Base-by-base conservation (phyloP, 139 green algal genomes). In the Tetradesmus lagerheimii region DNA sequence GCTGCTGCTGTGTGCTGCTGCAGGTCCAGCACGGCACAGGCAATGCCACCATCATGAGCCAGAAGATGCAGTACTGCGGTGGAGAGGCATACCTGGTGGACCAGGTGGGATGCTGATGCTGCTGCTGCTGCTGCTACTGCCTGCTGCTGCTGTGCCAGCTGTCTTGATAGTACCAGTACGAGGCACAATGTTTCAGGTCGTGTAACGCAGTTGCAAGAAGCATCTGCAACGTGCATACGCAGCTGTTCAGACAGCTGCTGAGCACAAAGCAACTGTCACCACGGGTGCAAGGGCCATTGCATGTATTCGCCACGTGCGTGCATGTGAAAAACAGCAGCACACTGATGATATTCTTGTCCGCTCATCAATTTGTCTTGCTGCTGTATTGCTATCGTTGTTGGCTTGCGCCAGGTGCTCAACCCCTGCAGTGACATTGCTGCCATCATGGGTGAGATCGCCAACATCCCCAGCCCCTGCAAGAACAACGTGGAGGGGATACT, bases 21-120 rank as follows among this genome's bases (percentile, higher is more conserved):
- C 83, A 89, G 77, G 53, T 91, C n/a, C 39, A 91, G 67, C 88
- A 91, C 64, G 88, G 88, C 47, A 88, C 88, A 11, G 88, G 88
- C 39, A 91, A 91, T 50, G 88, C 88, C 25, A 91, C 88, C 18
- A 83, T 91, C 27, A 47, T 91, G 41, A 79, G 41, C 64, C 88
- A 91, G 80, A 67, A 62, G 39, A 91, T 88, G 5, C 18, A 47
- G 27, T 91, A 91, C 80, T 91, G 88, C 47, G 88, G 88, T 29
- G 88, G 88, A 37, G 80, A 91, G 78, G 88, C 88, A 1, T 91
- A 77, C 64, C 45, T 91, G 43, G 88, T 91, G 16, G 80, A 91
- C 43, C 88, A 91, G 80, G 57, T 71, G 57, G 2, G 57, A 6
- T n/a, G 25, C 57, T 71, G 57, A 27, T 85, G 29, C 80, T 74